Percentiles rank a stretch among this genome's conserved stretches.
Conservation (phyloP, 2,329 filamentous ascomycete genomes). For the Sordariomycetes sp. region DNA sequence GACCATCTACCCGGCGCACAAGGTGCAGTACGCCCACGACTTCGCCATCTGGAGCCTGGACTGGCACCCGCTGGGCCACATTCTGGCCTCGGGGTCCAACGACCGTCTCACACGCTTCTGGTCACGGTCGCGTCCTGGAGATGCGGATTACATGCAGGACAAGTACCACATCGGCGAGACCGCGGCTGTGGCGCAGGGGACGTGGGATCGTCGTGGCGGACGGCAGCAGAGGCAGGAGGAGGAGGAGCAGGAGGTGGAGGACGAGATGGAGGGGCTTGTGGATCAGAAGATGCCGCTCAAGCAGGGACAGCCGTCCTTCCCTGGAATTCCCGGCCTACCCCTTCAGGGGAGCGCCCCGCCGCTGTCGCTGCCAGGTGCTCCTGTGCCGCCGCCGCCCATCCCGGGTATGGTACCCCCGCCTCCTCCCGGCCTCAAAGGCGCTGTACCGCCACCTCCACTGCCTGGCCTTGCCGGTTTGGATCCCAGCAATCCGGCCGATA, state of each 20-base stretch:
- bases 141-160: constrained; percentile 76
- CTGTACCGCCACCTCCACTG: constrained; percentile 33
- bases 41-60: constrained; percentile 96
- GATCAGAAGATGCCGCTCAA: constrained; percentile 75
- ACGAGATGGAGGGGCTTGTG: constrained; percentile 84
- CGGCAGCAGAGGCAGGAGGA: constrained; percentile 77
- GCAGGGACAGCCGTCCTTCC: constrained; percentile 35
- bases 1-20: constrained; percentile 87
- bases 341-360: constrained; percentile 17
- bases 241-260: constrained; percentile 86
- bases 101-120: constrained; percentile 96
- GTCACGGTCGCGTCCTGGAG: constrained; percentile 82
- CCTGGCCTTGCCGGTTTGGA: constrained; percentile 44
- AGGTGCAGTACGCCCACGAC: constrained; percentile 77
- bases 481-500: constrained; percentile 48
- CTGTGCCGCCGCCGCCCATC: constrained; percentile 23
- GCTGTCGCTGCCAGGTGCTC: not conserved
- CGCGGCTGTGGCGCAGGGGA: constrained; percentile 88
- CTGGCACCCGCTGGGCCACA: constrained; percentile 94
- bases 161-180: constrained; percentile 92
- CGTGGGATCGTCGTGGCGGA: constrained; percentile 73
- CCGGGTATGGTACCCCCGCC: constrained; percentile 42
- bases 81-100: constrained; percentile 90
- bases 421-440: constrained; percentile 37
- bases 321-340: constrained; percentile 51